Base-by-base conservation (phyloP, 192 early-diverging fungal species). In the Coemansia asiatica region DNA sequence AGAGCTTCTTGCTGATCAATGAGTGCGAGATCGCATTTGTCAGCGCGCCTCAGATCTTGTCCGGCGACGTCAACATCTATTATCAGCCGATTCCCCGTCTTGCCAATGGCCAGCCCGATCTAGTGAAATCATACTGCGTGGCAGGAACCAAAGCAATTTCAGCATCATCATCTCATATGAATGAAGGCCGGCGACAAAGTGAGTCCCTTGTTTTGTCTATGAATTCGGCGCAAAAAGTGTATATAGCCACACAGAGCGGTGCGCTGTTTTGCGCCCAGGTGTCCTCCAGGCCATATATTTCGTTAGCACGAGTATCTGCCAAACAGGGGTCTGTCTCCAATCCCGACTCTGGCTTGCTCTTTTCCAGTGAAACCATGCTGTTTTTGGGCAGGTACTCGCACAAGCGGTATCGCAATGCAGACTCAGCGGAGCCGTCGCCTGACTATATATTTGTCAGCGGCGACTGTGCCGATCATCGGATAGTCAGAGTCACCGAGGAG, bases 21-120 rank as follows among this genome's bases (percentile, higher is more conserved):
- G 59, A 72, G 59, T 29, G 26, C 26, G 66, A 69, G 40, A 46
- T 71, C 0, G 61, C 55, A 0, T 60, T 80, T 22, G 66, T 57
- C 44, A 80, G 78, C 18, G 69, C 69, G 12, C 36, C 63, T 22
- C 78, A 80, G 64, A 62, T 80, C 7, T 54, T 71, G 28, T 80
- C 78, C 4, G 78, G 78, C 18, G 78, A 80, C 50, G 69, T 80
- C 10, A 61, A 71, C 26, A 50, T 80, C 27, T 62, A 68, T 13
- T 54, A 66, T 6, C 61, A 63, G 35, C 57, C 51, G 15, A 36
- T 80, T n/a, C 68, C 68, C 10, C 26, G 19, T 1, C 28, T 61
- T 4, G 18, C 18, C 1, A 38, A 51, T 38, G 60, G 55, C 10
- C 22, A 22, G 26, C 29, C 47, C 2, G 71, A 79, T 23, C 56